A percentile compares a stretch with the other conserved stretches of the same genome.
Conservation (phyloP, 2,329 filamentous ascomycete species). For the Leptographium procerum region DNA sequence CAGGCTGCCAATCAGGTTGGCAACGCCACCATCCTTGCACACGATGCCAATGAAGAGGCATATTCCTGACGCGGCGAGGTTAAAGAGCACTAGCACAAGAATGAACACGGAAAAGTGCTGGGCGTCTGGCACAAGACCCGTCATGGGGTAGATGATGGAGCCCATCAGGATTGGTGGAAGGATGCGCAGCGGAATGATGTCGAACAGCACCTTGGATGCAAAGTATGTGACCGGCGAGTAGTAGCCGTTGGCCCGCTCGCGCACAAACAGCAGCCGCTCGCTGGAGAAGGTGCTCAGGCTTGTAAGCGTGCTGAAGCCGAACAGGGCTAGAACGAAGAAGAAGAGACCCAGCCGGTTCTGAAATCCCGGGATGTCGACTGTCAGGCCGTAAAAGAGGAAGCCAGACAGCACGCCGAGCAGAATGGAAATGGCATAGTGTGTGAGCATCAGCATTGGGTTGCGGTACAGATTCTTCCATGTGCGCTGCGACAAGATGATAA, state of each 20-base stretch:
- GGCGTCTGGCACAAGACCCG: slow-evolving; percentile 72
- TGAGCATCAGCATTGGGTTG: slow-evolving; percentile 96
- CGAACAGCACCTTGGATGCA: slow-evolving; percentile 91
- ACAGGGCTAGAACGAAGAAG: slow-evolving; percentile 91
- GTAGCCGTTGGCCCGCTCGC: slow-evolving; percentile 93
- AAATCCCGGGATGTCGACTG: slow-evolving; percentile 93
- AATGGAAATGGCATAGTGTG: slow-evolving; percentile 95
- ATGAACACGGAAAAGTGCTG: slow-evolving; percentile 85
- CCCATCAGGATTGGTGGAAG: slow-evolving; percentile 93
- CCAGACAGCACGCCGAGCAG: slow-evolving; percentile 87
- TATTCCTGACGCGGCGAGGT: slow-evolving; percentile 83
- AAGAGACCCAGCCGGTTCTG: slow-evolving; percentile 95
- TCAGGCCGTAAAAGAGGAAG: slow-evolving; percentile 91
- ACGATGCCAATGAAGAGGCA: slow-evolving; percentile 95
- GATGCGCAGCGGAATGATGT: slow-evolving; percentile 87
- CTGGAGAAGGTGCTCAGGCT: slow-evolving; percentile 87
- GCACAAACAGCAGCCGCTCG: slow-evolving; percentile 80
- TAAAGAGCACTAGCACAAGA: slow-evolving; percentile 87
- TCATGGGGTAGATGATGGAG: slow-evolving; percentile 96
- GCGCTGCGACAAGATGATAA: slow-evolving; percentile 75
- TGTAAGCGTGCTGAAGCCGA: slow-evolving; percentile 92
- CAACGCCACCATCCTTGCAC: slow-evolving; percentile 82
- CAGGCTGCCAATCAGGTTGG: slow-evolving; percentile 84
- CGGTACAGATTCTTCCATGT: slow-evolving; percentile 97
- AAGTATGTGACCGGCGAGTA: slow-evolving; percentile 94